A percentile compares a stretch with the other conserved stretches of the same genome.
Conservation (phyloP, 352 stramenopile species). For the Phytophthora kernoviae region DNA sequence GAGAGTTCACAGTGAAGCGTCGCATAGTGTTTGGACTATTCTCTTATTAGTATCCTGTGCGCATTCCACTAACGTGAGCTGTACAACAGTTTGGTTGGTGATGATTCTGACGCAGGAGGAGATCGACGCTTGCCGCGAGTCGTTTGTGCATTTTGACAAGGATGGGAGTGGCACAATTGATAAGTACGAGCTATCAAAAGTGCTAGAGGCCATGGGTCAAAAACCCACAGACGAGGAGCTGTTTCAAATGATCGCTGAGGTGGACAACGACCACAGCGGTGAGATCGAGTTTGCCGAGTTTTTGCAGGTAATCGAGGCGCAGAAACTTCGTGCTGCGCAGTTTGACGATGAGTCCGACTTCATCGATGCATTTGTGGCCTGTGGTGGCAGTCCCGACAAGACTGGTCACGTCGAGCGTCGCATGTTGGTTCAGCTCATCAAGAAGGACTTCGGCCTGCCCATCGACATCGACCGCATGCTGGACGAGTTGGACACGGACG, state of each 20-base stretch:
- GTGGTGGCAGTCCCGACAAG: slow-evolving; percentile 92
- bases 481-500: slow-evolving; percentile 95
- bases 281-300: slow-evolving; percentile 98
- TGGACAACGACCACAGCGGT: slow-evolving; percentile 93
- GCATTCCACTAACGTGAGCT: no score
- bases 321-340: slow-evolving; percentile 94
- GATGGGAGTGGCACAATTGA: slow-evolving; percentile 96
- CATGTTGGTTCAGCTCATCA: slow-evolving; percentile 94
- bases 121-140: slow-evolving; percentile 95
- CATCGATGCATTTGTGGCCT: slow-evolving; percentile 97
- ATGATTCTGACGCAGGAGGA: slow-evolving; percentile 96
- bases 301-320: slow-evolving; percentile 96
- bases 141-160: slow-evolving; percentile 97
- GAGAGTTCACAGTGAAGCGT: slow-evolving; percentile 23
- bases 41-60: no score
- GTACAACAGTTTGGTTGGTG: no score
- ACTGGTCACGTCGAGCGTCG: slow-evolving; percentile 89
- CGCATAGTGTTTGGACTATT: no score
- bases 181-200: slow-evolving; percentile 93
- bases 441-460: slow-evolving; percentile 95
- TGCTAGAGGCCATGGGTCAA: slow-evolving; percentile 97
- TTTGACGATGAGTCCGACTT: slow-evolving; percentile 98
- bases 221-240: slow-evolving; percentile 97
- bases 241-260: slow-evolving; percentile 97
- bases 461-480: slow-evolving; percentile 98